Conservation (phyloP, 192 early-diverging fungal genomes). For the Coemansia sp. region DNA sequence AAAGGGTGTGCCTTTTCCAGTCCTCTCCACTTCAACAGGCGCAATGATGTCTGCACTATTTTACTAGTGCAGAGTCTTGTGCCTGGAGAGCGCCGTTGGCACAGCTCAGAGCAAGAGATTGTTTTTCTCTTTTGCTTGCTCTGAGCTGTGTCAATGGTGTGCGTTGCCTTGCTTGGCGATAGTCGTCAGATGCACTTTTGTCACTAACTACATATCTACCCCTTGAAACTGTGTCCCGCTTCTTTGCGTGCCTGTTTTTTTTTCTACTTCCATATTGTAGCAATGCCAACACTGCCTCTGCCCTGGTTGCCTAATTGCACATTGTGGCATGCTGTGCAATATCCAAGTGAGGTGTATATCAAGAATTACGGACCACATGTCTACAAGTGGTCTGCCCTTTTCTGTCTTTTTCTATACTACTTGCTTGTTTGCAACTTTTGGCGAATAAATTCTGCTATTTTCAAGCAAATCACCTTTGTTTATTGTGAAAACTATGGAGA, state of each 20-base stretch:
- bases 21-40: slow-evolving; percentile 6
- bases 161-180: slow-evolving; percentile 50
- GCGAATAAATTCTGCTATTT: neutral
- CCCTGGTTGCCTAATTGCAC: slow-evolving; percentile 75
- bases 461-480: neutral
- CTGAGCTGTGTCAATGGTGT: slow-evolving; percentile 11
- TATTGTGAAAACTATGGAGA: neutral
- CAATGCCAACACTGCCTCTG: slow-evolving; percentile 79
- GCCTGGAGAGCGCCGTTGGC: slow-evolving; percentile 29
- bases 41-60: neutral
- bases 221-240: neutral
- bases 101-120: no score
- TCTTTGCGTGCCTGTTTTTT: neutral
- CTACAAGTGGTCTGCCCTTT: neutral
- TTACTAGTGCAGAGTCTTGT: neutral
- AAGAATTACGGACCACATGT: neutral
- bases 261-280: slow-evolving; percentile 43
- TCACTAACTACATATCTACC: slow-evolving; percentile 16
- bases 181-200: slow-evolving; percentile 43
- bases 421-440: neutral
- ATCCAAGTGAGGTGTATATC: neutral
- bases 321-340: neutral
- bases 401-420: neutral
- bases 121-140: neutral
- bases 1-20: slow-evolving; percentile 15